A percentile compares a stretch with the other conserved stretches of the same genome.
These are phyloP conservation scores for Diospyros lotus DNA, from an alignment of 148 eudicot genomes.

Conservation along the genomic window DNA sequence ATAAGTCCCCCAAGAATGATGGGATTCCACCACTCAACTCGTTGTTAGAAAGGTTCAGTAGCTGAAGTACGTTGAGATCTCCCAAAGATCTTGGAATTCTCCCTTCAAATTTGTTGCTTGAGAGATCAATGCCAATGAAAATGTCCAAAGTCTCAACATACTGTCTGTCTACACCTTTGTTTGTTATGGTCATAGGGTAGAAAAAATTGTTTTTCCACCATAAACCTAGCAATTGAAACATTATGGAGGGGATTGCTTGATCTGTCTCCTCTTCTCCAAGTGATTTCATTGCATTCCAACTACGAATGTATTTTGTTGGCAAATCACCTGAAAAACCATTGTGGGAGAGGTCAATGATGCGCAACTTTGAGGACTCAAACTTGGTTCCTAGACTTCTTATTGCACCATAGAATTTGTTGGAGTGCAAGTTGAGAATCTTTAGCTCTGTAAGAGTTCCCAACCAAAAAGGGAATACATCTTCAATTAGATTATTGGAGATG, in stretches of 20 bases:
- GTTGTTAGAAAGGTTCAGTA: slow-evolving; percentile 25
- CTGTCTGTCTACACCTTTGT: slow-evolving; percentile 25
- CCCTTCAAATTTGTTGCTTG: slow-evolving; percentile 28
- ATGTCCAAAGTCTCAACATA: slow-evolving; percentile 11
- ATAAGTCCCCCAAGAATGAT: slow-evolving; percentile 20
- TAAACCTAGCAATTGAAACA: too few species aligned
- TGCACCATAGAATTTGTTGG: slow-evolving; percentile 32
- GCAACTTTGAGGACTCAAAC: slow-evolving; percentile 17
- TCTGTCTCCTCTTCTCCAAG: too few species aligned
- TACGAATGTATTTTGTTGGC: slow-evolving; percentile 15
- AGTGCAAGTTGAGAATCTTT: slow-evolving; percentile 25
- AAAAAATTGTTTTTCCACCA: too few species aligned
- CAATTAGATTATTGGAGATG: slow-evolving; percentile 28
- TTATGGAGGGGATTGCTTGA: too few species aligned
- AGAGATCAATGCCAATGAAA: slow-evolving; percentile 27
- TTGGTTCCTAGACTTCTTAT: neutral
- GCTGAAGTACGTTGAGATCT: slow-evolving; percentile 23
- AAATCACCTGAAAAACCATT: slow-evolving; percentile 30
- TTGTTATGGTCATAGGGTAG: slow-evolving; percentile 25
- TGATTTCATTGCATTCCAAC: slow-evolving; percentile 24
- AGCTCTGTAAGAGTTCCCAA: slow-evolving; percentile 30
- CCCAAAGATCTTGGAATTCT: slow-evolving; percentile 25
- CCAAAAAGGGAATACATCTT: slow-evolving; percentile 47
- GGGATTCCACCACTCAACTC: slow-evolving; percentile 24
- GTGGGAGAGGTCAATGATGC: slow-evolving; percentile 36